Evolutionary conservation across 2,329 filamentous ascomycete species (phyloP), one percentile per base, ranked within the genome.

Genomic region (Cadophora luteo-olivacea): DNA sequence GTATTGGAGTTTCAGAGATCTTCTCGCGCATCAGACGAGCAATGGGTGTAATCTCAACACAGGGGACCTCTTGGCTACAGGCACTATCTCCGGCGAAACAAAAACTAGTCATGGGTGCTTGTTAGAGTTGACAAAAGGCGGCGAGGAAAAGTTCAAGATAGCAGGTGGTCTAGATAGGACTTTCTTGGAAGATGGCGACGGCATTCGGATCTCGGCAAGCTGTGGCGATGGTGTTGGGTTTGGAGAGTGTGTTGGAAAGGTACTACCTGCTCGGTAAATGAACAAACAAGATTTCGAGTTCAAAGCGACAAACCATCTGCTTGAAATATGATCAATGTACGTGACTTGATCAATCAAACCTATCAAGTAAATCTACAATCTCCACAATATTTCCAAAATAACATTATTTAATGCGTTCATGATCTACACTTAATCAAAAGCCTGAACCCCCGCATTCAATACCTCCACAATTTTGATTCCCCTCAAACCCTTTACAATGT

Each of bases 21-120:
- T 81, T 5, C 74, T 80, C 6, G 78, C 79, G 0, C 80, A 80
- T 67, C 78, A 80, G 61, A 80, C 79, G 0, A 74, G 77, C 64
- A 78, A 78, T 69, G 80, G 80, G 1, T 79, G 79, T 67, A 76
- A 74, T n/a, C 57, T 82, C 49, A 76, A 76, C 36, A 79, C 79
- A 0, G 82, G 81, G 0, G 81, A 84, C 69, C 9, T 84, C 0
- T 66, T 84, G 41, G 82, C 77, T 0, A 83, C 81, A 0, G 82
- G 82, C 0, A 84, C 82, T 0, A 77, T 84, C 11, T 80, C 76
- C 4, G 82, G 81, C 0, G 68, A 71, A 0, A 78, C 75, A 0
- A 72, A 77, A 2, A 76, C 76, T 0, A 76, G 75, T 33, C 77
- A 79, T 29, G 82, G 82, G 0, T 82, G 82, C 66, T 73, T 84